phyloP scores from a whole-genome alignment of 2,329 filamentous ascomycete species.

The Exophiala spinifera region DNA sequence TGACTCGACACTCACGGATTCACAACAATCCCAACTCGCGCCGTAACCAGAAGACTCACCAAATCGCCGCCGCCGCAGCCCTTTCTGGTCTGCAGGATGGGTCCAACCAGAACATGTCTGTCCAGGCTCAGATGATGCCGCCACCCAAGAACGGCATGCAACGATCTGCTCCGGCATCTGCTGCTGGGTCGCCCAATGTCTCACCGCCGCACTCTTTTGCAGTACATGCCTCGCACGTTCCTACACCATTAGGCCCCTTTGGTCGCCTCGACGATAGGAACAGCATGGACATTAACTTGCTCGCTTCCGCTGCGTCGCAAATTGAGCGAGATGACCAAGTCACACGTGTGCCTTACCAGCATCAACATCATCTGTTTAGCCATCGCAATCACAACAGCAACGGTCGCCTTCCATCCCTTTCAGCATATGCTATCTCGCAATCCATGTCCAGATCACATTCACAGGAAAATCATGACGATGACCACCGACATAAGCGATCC shows the following conservation, averaged over 20 bases:
- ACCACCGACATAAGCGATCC: slow-evolving; percentile 78
- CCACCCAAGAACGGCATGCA: slow-evolving; percentile 76
- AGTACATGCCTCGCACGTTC: slow-evolving; percentile 40
- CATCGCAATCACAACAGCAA: slow-evolving; percentile 47
- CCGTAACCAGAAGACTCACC: slow-evolving; percentile 79
- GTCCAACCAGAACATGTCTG: slow-evolving; percentile 40
- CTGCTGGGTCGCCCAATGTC: slow-evolving; percentile 87
- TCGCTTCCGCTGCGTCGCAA: slow-evolving; percentile 67
- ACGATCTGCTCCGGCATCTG: slow-evolving; percentile 82
- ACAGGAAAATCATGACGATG: slow-evolving; percentile 67
- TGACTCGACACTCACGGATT: slow-evolving; percentile 95
- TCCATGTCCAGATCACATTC: slow-evolving; percentile 77
- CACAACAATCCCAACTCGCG: slow-evolving; percentile 98
- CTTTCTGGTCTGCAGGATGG: slow-evolving; percentile 54
- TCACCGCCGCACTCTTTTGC: slow-evolving; percentile 88
- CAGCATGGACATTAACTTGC: slow-evolving; percentile 62
- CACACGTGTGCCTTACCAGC: slow-evolving; percentile 40
- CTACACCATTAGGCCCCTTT: slow-evolving; percentile 50
- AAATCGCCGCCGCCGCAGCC: slow-evolving; percentile 56
- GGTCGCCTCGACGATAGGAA: slow-evolving; percentile 49
- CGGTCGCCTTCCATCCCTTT: slow-evolving; percentile 69
- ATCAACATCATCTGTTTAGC: slow-evolving; percentile 47
- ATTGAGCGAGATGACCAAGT: slow-evolving; percentile 60
- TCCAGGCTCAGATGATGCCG: slow-evolving; percentile 67
- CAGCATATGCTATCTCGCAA: slow-evolving; percentile 69